A percentile compares a stretch with the other conserved stretches of the same genome.
phyloP scores from a whole-genome alignment of 2,329 filamentous ascomycete species.

The Chaetomium sp. region DNA sequence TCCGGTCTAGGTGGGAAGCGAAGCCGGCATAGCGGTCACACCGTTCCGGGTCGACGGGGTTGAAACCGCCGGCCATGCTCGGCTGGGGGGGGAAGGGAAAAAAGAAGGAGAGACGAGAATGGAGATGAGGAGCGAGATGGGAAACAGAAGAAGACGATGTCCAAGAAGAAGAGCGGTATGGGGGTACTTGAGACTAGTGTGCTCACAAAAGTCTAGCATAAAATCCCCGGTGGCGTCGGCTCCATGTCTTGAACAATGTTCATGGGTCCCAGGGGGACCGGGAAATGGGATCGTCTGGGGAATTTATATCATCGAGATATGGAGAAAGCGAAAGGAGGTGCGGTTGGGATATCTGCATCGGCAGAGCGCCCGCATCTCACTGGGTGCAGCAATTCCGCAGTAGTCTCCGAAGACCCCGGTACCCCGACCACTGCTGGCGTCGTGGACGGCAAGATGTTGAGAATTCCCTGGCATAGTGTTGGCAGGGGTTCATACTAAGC shows the following conservation, averaged over 20 bases:
- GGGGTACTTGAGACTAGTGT: slow-evolving; percentile 15
- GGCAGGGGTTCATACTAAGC: slow-evolving; percentile 11
- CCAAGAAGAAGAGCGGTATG: slow-evolving; percentile 13
- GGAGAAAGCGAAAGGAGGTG: slow-evolving; percentile 4
- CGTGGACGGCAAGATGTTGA: not conserved
- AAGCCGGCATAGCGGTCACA: slow-evolving; percentile 48
- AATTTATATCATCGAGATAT: slow-evolving; percentile 24
- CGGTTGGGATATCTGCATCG: slow-evolving; percentile 3
- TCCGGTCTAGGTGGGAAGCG: slow-evolving; percentile 40
- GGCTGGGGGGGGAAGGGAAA: slow-evolving; percentile 4
- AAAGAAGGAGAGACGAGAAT: slow-evolving; percentile 8
- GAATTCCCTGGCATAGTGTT: not conserved
- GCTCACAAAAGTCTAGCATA: slow-evolving; percentile 13
- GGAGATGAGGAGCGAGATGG: slow-evolving; percentile 5
- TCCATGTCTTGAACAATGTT: slow-evolving; percentile 14
- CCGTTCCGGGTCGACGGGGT: slow-evolving; percentile 37
- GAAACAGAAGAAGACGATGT: slow-evolving; percentile 6
- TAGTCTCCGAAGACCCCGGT: not conserved
- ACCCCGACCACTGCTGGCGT: slow-evolving; percentile 1
- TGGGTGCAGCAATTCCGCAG: slow-evolving; percentile 10
- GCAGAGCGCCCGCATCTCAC: slow-evolving; percentile 10
- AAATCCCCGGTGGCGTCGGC: slow-evolving; percentile 16
- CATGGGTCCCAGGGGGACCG: slow-evolving; percentile 1
- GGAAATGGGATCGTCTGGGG: slow-evolving; percentile 10
- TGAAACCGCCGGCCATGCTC: slow-evolving; percentile 43